These are phyloP conservation scores for Beauveria asiatica DNA, from an alignment of 2,329 filamentous ascomycete species.

Conservation along the genomic window DNA sequence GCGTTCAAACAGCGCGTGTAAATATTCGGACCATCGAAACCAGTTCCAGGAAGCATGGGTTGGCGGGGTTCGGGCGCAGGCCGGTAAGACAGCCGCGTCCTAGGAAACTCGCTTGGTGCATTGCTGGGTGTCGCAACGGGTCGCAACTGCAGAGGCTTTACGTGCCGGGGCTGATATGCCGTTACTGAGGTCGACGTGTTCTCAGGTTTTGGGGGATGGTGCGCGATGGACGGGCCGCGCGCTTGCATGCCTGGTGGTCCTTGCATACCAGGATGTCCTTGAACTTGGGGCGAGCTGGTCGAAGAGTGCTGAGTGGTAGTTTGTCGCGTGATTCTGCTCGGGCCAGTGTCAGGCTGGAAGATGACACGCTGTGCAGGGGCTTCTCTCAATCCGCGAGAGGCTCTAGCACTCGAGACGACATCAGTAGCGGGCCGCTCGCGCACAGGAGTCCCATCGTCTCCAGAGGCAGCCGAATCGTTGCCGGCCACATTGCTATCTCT, in stretches of 20 bases:
- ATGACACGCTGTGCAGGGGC: slow-evolving; percentile 78
- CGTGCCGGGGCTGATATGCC: slow-evolving; percentile 59
- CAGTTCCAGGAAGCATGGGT: slow-evolving; percentile 51
- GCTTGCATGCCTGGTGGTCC: slow-evolving; percentile 24
- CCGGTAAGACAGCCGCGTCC: slow-evolving; percentile 34
- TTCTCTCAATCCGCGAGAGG: slow-evolving; percentile 62
- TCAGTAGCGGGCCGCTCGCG: slow-evolving; percentile 45
- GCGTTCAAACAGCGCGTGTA: slow-evolving; percentile 83
- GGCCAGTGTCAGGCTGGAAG: slow-evolving; percentile 71
- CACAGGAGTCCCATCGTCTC: slow-evolving; percentile 50
- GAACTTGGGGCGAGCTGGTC: slow-evolving; percentile 17
- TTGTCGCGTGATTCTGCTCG: slow-evolving; percentile 56
- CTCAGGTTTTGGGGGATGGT: slow-evolving; percentile 47
- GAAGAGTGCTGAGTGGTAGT: slow-evolving; percentile 35
- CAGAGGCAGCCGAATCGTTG: slow-evolving; percentile 50
- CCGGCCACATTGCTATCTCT: slow-evolving; percentile 40
- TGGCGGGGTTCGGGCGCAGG: slow-evolving; percentile 27
- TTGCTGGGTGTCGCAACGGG: slow-evolving; percentile 69
- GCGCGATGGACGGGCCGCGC: slow-evolving; percentile 36
- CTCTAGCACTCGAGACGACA: slow-evolving; percentile 45
- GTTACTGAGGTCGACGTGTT: slow-evolving; percentile 53
- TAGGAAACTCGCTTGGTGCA: slow-evolving; percentile 56
- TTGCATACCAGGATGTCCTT: slow-evolving; percentile 26
- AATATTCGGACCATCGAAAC: slow-evolving; percentile 75
- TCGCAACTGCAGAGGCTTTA: slow-evolving; percentile 57